A percentile compares a stretch with the other conserved stretches of the same genome.
phyloP scores from a whole-genome alignment of 2,329 filamentous ascomycete genomes.

The Talaromyces verruculosus region DNA sequence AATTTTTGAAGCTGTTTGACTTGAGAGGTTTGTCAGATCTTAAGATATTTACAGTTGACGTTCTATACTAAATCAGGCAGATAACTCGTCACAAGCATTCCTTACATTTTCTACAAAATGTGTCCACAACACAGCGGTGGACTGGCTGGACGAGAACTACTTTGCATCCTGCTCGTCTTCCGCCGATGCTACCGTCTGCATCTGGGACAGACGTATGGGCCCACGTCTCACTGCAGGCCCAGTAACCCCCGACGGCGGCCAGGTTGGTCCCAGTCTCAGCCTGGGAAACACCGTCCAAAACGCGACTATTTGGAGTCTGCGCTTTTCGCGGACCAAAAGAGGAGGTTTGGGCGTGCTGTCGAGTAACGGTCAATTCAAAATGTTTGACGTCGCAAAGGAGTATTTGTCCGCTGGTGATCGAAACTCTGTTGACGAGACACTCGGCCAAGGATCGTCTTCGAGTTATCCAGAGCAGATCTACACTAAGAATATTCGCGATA shows the following conservation, averaged over 20 bases:
- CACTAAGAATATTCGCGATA: slow-evolving; percentile 48
- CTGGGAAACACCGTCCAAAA: slow-evolving; percentile 56
- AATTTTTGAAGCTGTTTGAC: slow-evolving; percentile 63
- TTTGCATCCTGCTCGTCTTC: slow-evolving; percentile 59
- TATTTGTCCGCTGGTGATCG: slow-evolving; percentile 43
- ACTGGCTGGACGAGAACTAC: slow-evolving; percentile 64
- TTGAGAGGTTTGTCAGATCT: slow-evolving; percentile 51
- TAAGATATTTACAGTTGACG: neutral
- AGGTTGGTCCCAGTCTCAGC: slow-evolving; percentile 56
- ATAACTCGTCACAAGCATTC: slow-evolving; percentile 42
- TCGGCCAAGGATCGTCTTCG: slow-evolving; percentile 42
- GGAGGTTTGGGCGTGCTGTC: slow-evolving; percentile 60
- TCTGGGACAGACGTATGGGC: slow-evolving; percentile 61
- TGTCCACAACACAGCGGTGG: slow-evolving; percentile 64
- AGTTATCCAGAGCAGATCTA: slow-evolving; percentile 47
- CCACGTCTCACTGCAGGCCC: slow-evolving; percentile 39
- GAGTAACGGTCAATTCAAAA: slow-evolving; percentile 59
- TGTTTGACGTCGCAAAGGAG: slow-evolving; percentile 56
- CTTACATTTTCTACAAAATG: slow-evolving; percentile 57
- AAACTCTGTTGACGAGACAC: slow-evolving; percentile 40
- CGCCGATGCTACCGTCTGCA: slow-evolving; percentile 58
- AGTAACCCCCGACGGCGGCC: slow-evolving; percentile 36
- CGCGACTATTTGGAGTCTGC: slow-evolving; percentile 61
- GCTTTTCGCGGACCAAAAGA: slow-evolving; percentile 59
- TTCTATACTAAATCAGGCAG: slow-evolving; percentile 25